Evolutionary conservation across 768 basidiomycete genomes (phyloP), one percentile per base, ranked within the genome.

Genomic region (Mrakia hoshinonis): DNA sequence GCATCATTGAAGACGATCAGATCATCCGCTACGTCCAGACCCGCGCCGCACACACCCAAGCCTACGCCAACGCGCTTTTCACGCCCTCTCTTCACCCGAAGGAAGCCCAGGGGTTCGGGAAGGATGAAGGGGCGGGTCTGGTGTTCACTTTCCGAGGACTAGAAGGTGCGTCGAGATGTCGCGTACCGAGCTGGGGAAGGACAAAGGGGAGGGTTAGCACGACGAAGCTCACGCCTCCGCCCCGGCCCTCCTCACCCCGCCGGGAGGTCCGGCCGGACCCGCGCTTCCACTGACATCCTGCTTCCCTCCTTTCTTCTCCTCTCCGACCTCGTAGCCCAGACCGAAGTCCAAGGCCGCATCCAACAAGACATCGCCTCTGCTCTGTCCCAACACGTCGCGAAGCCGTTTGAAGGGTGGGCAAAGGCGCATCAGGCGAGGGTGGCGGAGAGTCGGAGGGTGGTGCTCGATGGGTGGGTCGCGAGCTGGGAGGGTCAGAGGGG

Each of bases 121-220:
- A 11, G n/a, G 70, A 72, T 58, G 70, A 72, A 22, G 70, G 70
- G 20, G 70, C 65, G 2, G 51, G 63, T 6, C 26, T 72, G 24
- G n/a, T 48, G n/a, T 72, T 72, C 34, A 61, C 70, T 11, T 72
- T 72, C 47, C 31, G 24, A 49, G 70, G 70, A 4, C 46, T 72
- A 22, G 51, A 72, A 49, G 70, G 70, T 72, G 11, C 22, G 63
- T 64, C n/a, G 7, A 12, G 13, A 12, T 46, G n/a, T n/a, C n/a
- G n/a, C n/a, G n/a, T n/a, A n/a, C n/a, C n/a, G n/a, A n/a, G n/a
- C n/a, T n/a, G n/a, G n/a, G n/a, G n/a, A n/a, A n/a, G n/a, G n/a
- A n/a, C n/a, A n/a, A n/a, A n/a, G n/a, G n/a, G n/a, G n/a, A n/a
- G n/a, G n/a, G n/a, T n/a, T n/a, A n/a, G n/a, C n/a, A n/a, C n/a